Percentiles rank a stretch among this genome's conserved stretches.
Conservation (phyloP, 805 yeast species). For the Spencermartinsiella europaea region DNA sequence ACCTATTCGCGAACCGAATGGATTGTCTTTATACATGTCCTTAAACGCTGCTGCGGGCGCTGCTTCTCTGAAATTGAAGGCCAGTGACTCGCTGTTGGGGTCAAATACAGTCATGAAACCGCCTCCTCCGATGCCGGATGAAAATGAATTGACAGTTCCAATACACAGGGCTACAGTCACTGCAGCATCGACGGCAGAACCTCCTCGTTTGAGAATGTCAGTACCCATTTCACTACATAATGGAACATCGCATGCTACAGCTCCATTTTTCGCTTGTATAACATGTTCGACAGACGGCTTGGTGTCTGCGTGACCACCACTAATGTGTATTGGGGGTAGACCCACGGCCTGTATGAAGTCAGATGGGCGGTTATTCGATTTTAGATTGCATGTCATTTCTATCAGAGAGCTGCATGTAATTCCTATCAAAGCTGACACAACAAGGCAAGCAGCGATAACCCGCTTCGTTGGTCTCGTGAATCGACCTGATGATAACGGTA, state of each 20-base stretch:
- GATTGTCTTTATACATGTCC: conserved; percentile 55
- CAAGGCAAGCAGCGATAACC: too few relatives aligned
- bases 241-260: conserved; percentile 64
- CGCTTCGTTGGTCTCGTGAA: too few relatives aligned
- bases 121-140: conserved; percentile 93
- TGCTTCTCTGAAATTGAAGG: conserved; percentile 83
- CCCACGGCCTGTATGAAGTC: too few relatives aligned
- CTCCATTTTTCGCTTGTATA: conserved; percentile 27
- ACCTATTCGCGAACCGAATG: conserved; percentile 58
- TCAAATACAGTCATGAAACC: conserved; percentile 56
- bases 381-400: too few relatives aligned
- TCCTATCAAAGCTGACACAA: too few relatives aligned
- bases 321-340: neutral
- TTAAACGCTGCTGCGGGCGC: conserved; percentile 65
- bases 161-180: conserved; percentile 84
- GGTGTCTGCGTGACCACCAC: neutral
- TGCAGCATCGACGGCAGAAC: conserved; percentile 92
- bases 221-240: conserved; percentile 60
- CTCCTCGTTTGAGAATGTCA: conserved; percentile 46
- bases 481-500: too few relatives aligned
- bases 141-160: conserved; percentile 76
- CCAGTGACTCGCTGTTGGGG: conserved; percentile 44
- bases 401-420: too few relatives aligned
- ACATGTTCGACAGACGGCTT: conserved; percentile 4
- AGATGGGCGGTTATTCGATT: too few relatives aligned